Evolutionary conservation across 2,329 filamentous ascomycete species (phyloP).

Genomic region (Calonectria multiphialidica): DNA sequence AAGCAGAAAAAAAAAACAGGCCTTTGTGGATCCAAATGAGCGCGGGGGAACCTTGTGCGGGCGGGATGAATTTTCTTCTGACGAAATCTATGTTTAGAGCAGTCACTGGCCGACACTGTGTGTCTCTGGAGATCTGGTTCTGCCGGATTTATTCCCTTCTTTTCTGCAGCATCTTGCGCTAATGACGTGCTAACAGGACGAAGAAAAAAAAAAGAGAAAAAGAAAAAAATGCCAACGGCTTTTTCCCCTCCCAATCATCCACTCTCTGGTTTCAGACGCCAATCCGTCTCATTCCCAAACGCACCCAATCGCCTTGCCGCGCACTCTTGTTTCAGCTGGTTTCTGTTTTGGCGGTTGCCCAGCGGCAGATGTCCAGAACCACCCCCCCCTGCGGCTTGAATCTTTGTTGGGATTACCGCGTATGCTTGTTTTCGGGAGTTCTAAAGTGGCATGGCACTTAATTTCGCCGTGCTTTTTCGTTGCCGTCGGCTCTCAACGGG

Average conservation of each 20-base stretch:
- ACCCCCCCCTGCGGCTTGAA: background rate
- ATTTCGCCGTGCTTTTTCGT: background rate
- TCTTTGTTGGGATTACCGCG: background rate
- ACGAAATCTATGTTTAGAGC: slow-evolving; percentile 5
- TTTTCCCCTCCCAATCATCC: slow-evolving; percentile 1
- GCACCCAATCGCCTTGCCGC: background rate
- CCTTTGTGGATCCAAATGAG: slow-evolving; percentile 1
- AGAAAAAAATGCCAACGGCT: slow-evolving; percentile 7
- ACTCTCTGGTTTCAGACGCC: slow-evolving; percentile 11
- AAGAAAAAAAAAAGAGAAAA: background rate
- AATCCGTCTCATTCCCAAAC: slow-evolving; percentile 1
- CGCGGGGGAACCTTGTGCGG: slow-evolving; percentile 17
- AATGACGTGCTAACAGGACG: background rate
- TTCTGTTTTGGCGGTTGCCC: slow-evolving; percentile 6
- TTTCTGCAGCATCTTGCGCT: slow-evolving; percentile 18
- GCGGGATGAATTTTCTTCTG: slow-evolving; percentile 4
- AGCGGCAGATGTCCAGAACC: background rate
- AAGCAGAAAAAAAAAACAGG: slow-evolving; percentile 2
- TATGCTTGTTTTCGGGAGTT: background rate
- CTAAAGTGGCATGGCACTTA: background rate
- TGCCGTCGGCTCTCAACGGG: background rate
- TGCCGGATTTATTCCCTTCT: background rate
- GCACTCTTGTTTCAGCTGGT: background rate
- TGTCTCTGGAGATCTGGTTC: background rate
- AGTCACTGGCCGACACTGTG: background rate